These are phyloP conservation scores for Daedaleopsis nitida DNA, from an alignment of 768 basidiomycete species.

Conservation along the genomic window DNA sequence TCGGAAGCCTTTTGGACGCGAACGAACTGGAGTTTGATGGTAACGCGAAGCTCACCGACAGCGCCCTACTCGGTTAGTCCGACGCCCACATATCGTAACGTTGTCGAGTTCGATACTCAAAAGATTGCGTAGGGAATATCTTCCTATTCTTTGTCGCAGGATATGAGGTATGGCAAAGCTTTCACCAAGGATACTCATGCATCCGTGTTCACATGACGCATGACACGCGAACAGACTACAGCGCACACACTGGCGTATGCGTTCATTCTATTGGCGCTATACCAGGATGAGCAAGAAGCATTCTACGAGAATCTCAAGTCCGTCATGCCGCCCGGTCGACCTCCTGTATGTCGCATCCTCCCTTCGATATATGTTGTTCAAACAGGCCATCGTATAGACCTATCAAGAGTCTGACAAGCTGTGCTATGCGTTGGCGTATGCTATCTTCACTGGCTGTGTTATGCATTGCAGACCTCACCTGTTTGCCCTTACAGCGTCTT, in stretches of 20 bases:
- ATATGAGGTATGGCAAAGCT: constrained; percentile 49
- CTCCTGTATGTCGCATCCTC: constrained; percentile 27
- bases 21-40: constrained; percentile 37
- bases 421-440: constrained; percentile 28
- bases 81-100: constrained; percentile 42
- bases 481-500: constrained; percentile 30
- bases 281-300: constrained; percentile 42
- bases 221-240: no score
- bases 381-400: constrained; percentile 15
- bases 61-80: constrained; percentile 39
- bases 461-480: no score
- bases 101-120: constrained; percentile 34
- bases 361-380: no score
- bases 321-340: constrained; percentile 27
- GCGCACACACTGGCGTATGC: constrained; percentile 38
- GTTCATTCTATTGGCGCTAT: constrained; percentile 40
- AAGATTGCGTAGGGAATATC: no score
- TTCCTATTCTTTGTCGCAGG: constrained; percentile 1
- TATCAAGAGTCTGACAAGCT: constrained; percentile 32
- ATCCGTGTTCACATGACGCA: no score
- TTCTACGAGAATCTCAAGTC: constrained; percentile 34
- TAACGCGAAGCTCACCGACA: constrained; percentile 39
- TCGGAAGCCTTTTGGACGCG: constrained; percentile 52
- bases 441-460: background rate
- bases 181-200: no score